phyloP scores from a whole-genome alignment of 345 rosid species.

The Psidium friedrichsthalianum region DNA sequence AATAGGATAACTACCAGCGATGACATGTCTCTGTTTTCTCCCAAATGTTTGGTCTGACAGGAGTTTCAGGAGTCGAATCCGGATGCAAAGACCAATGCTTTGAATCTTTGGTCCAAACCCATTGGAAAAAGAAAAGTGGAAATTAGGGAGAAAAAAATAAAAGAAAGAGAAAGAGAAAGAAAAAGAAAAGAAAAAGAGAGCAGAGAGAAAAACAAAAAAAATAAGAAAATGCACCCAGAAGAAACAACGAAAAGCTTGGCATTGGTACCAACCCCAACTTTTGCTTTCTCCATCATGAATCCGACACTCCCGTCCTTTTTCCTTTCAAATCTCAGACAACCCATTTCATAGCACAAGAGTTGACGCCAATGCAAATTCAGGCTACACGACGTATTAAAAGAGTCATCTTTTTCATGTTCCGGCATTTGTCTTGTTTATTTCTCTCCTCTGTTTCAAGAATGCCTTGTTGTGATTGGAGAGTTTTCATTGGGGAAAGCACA shows the following conservation, averaged over 20 bases:
- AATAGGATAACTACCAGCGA: neutral
- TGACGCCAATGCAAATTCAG: neutral
- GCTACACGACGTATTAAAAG: neutral
- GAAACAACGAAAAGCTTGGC: conserved; percentile 3
- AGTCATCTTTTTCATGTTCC: neutral
- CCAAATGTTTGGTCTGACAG: conserved; percentile 24
- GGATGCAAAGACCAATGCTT: conserved; percentile 9
- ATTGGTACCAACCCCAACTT: neutral
- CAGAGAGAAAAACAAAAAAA: neutral
- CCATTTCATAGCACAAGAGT: neutral
- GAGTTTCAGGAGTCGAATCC: conserved; percentile 25
- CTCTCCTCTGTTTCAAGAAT: neutral
- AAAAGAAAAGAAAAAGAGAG: neutral
- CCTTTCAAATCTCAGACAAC: neutral
- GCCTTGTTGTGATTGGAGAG: neutral
- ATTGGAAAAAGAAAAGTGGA: neutral
- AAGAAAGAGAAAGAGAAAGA: neutral
- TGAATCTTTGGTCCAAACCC: conserved; percentile 2
- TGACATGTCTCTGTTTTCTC: neutral
- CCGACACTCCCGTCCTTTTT: neutral
- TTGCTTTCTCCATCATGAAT: conserved; percentile 12
- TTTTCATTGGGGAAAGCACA: neutral
- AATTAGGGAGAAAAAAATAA: neutral
- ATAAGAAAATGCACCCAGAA: neutral
- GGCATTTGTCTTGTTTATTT: neutral